Evolutionary conservation across 495 filamentous ascomycete genomes (phyloP), one percentile per base, ranked within the genome.

Genomic region (Penicillium antarcticum): DNA sequence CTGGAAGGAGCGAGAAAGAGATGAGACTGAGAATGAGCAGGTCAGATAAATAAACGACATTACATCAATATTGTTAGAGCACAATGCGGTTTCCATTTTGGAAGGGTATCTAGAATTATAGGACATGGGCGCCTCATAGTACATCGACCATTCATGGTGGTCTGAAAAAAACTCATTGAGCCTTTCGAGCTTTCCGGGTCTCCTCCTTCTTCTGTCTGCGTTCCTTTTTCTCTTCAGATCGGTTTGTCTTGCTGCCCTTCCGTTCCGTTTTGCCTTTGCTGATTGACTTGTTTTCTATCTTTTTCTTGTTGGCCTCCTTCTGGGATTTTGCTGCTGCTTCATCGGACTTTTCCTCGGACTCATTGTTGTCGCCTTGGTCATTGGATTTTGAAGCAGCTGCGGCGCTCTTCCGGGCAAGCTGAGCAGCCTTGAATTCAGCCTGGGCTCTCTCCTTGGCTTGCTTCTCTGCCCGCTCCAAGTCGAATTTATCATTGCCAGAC

Each of bases 401-500:
- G 4, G 48, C 52, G 36, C 39, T 59, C 57, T 65, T 74, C 53
- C 62, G 72, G 5, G 67, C 74, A 45, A 70, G 55, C 53, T 66
- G 58, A 45, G 59, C 66, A 32, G 81, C 79, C 55, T 78, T 83
- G 19, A 78, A 53, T 50, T 77, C 66, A 12, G 77, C 76, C 9
- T 62, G 72, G 13, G 76, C 77, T 42, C 68, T 76, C 59, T 84
- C 76, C 46, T 76, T 79, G 10, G 76, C 79, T 55, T 76, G 58
- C 46, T 67, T 65, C 49, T 82, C 80, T 13, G 79, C 80, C 31
- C 72, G 65, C 51, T 82, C 75, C 4, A 78, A 48, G 42, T 84
- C 81, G 42, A 76, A 67, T 59, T 81, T 81, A 12, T 87, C 78
- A 55, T 88, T 88, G 24, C 84, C 85, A 48, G 81, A 71, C 83